Base-by-base conservation (phyloP, 2,329 filamentous ascomycete genomes). In the Lachnellula cervina region DNA sequence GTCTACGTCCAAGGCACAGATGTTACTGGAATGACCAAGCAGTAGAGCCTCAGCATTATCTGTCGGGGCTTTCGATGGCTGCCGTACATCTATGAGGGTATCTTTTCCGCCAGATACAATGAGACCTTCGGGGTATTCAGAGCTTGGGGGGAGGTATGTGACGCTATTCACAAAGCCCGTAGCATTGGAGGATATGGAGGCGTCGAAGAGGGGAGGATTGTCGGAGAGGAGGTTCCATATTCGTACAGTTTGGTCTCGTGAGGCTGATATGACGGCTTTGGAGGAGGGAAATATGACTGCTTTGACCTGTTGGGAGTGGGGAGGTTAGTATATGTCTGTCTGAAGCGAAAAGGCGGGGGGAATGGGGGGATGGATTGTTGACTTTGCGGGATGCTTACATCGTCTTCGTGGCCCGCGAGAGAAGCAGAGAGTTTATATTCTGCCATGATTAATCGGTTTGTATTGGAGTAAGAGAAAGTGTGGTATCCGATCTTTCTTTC, bases 381-480 rank as follows among this genome's bases (percentile, higher is more conserved):
- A 38, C 16, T 40, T 32, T 45, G n/a, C 13, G 25, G 19, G 49
- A n/a, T 50, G 49, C 86, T 74, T 80, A 97, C 94, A 83, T 99
- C 94, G 71, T 94, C 88, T 72, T 94, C 88, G 72, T 99, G 94
- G 68, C 90, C 93, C 64, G 85, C 77, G 63, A 99, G 81, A 69
- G 90, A 88, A 64, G 93, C 91, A 59, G 94, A 96, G 69, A 99
- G 84, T 81, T 93, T 96, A 80, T 90, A 97, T 71, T 91, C 87
- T 73, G 80, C 77, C 88, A 93, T 92, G 66, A 62, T 60, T 16
- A 9, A 17, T n/a, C 21, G 25, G 2, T 28, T 28, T 34, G n/a
- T 16, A 17, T 43, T 52, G 11, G 19, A 32, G 40, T 25, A n/a
- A 14, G 13, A 28, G 28, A 32, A 32, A 9, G 28, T 3, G 9